These are phyloP conservation scores for Platanus orientalis DNA, from an alignment of 164 flowering plant species.

Conservation along the genomic window DNA sequence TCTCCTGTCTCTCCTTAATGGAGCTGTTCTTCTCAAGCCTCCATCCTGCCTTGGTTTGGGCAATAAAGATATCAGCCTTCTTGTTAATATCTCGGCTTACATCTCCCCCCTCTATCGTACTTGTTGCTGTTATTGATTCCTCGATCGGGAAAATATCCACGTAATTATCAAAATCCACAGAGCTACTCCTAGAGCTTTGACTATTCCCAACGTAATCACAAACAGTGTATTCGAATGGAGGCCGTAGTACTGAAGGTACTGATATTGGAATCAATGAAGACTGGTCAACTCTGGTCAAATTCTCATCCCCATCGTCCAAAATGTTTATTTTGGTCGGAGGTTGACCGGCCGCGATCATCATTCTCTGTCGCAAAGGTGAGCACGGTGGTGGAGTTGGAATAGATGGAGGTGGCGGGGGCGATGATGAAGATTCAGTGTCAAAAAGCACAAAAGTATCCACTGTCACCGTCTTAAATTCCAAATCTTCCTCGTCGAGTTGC, in stretches of 20 bases:
- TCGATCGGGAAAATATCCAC: constrained; percentile 10
- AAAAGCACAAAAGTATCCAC: constrained; percentile 45
- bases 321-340: constrained; percentile 44
- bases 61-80: constrained; percentile 80
- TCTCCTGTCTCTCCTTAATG: constrained; percentile 30
- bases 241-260: constrained; percentile 68
- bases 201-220: constrained; percentile 38
- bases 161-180: constrained; percentile 47
- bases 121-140: constrained; percentile 1
- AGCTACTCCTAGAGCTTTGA: constrained; percentile 41
- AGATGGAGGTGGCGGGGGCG: constrained; percentile 19
- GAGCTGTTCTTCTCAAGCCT: constrained; percentile 72
- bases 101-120: constrained; percentile 19
- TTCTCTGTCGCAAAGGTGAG: constrained; percentile 11
- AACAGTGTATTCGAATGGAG: constrained; percentile 48
- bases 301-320: constrained; percentile 21
- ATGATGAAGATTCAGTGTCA: constrained; percentile 7
- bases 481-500: constrained; percentile 11
- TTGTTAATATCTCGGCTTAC: constrained; percentile 74
- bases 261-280: constrained; percentile 56
- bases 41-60: constrained; percentile 60
- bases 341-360: constrained; percentile 14
- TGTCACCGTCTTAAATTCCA: constrained; percentile 34
- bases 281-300: constrained; percentile 26
- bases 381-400: constrained; percentile 25